These are phyloP conservation scores for Wilcoxina mikolae DNA, from an alignment of 495 filamentous ascomycete genomes.

Conservation along the genomic window DNA sequence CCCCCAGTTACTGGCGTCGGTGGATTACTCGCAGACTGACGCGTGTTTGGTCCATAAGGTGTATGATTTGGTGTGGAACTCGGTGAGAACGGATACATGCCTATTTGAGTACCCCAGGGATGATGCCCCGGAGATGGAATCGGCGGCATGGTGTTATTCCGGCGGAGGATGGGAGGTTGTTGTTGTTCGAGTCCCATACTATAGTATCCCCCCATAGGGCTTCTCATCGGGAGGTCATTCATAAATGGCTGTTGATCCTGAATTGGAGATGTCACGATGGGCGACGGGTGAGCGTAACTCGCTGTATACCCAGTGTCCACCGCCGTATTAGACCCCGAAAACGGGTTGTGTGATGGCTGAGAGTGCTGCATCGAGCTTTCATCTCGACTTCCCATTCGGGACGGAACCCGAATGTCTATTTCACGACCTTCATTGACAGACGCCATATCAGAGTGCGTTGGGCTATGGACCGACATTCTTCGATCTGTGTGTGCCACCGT, in stretches of 20 bases:
- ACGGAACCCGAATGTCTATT: constrained; percentile 1
- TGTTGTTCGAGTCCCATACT: not conserved
- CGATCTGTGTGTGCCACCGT: not conserved
- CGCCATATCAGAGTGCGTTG: not conserved
- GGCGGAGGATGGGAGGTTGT: not conserved
- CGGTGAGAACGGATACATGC: not conserved
- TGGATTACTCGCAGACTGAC: not conserved
- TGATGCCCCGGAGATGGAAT: not conserved
- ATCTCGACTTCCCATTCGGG: constrained; percentile 1
- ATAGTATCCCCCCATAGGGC: not conserved
- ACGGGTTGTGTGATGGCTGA: not conserved
- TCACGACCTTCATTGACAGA: not conserved
- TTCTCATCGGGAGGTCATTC: not conserved
- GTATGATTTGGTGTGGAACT: not conserved
- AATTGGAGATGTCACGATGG: not conserved
- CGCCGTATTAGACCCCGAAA: not conserved
- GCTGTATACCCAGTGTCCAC: not conserved
- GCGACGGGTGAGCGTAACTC: not conserved
- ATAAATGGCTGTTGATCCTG: not conserved
- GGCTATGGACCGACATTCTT: not conserved
- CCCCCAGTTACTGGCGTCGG: not conserved
- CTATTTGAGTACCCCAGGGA: not conserved
- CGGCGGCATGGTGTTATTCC: not conserved
- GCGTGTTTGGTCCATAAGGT: not conserved
- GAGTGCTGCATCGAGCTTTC: not conserved